Evolutionary conservation across 2,329 filamentous ascomycete species (phyloP), one percentile per base, ranked within the genome.

Genomic region (Aspergillus nomiae): DNA sequence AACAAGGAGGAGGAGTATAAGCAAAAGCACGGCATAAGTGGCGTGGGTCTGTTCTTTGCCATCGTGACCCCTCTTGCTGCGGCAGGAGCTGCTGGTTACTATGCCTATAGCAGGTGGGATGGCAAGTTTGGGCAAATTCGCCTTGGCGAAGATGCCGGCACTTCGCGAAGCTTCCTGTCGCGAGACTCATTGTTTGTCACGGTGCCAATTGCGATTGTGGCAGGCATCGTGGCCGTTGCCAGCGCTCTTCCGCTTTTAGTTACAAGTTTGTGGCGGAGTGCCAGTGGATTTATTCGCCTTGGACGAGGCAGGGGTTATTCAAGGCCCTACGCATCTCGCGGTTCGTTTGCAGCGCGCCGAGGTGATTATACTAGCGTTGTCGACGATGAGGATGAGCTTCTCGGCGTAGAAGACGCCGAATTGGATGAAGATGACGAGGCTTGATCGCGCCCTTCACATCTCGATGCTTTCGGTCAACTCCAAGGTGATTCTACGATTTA

Each of bases 81-180:
- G 0, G 94, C 95, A 1, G 85, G 82, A 1, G 89, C 83, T 5
- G 84, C 90, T 16, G 95, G 95, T 45, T 97, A 91, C 83, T 97
- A 89, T 78, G 89, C 94, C 24, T 97, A 89, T 83, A 86, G 83
- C 64, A 91, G 91, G 78, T 97, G 92, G 92, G 89, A 89, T 70
- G 88, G 89, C 77, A 96, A 96, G 75, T 96, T 98, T 75, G 95
- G 95, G 12, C 90, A 94, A 75, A 94, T 99, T 74, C 87, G 92
- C 26, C 87, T 99, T 16, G 95, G 95, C 61, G 95, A 97, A 66
- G 73, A 66, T 58, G 67, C 63, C 26, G 66, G 67, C 62, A 46
- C 65, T 8, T 68, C 73, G 2, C 72, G 72, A 41, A 75, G 76
- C 57, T 77, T 78, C 77, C 80, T 94, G 65, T 88, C 93, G 72